Evolutionary conservation across 2,329 filamentous ascomycete species (phyloP).

Genomic region (Colletotrichum graminicola): DNA sequence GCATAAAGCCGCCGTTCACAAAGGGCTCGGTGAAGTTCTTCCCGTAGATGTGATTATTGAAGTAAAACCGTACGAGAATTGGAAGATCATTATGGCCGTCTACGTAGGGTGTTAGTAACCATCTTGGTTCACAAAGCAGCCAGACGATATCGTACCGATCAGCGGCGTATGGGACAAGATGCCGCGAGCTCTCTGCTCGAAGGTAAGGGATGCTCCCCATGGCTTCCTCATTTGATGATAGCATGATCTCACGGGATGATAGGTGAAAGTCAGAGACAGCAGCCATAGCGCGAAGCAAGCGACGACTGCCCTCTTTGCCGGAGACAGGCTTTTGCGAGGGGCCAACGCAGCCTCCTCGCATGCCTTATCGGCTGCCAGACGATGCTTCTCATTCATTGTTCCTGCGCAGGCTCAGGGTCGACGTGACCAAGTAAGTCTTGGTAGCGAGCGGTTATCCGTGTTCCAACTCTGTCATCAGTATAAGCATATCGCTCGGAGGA

Average conservation of each 20-base stretch:
- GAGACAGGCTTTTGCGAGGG: constrained; percentile 13
- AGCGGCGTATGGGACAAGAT: constrained; percentile 62
- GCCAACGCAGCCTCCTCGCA: constrained; percentile 14
- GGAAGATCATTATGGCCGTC: constrained; percentile 94
- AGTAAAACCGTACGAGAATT: constrained; percentile 74
- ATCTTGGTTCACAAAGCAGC: neutral
- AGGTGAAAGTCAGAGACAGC: constrained; percentile 22
- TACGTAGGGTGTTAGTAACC: constrained; percentile 49
- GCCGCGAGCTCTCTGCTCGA: constrained; percentile 60
- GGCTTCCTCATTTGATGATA: constrained; percentile 39
- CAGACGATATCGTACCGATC: constrained; percentile 57
- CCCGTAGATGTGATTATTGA: constrained; percentile 83
- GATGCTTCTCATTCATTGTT: constrained; percentile 27
- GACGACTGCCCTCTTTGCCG: constrained; percentile 29
- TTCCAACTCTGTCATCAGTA: too few relatives aligned
- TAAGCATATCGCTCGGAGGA: neutral
- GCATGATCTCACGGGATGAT: constrained; percentile 34
- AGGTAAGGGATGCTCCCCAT: constrained; percentile 47
- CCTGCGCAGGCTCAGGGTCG: neutral
- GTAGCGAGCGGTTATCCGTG: neutral
- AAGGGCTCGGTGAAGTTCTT: constrained; percentile 81
- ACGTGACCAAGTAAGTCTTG: neutral
- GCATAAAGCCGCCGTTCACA: constrained; percentile 73
- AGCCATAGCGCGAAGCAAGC: constrained; percentile 41
- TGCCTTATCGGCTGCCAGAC: constrained; percentile 11